Percentiles rank a stretch among this genome's conserved stretches.
These are phyloP conservation scores for Cynara cardunculus DNA, from an alignment of 129 eudicot species.

Conservation along the genomic window DNA sequence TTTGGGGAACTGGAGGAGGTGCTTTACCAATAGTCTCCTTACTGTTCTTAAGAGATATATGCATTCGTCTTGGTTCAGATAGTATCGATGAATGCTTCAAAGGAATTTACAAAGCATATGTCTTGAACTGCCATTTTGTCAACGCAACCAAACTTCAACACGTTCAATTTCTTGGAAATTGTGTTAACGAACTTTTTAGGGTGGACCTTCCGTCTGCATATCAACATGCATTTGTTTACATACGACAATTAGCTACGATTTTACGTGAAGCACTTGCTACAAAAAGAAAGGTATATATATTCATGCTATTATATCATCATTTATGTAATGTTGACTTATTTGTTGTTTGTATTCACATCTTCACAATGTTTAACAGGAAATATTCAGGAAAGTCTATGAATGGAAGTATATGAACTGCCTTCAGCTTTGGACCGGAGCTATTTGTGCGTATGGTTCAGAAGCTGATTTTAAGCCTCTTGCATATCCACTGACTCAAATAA, in stretches of 20 bases:
- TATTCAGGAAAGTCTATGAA: conserved; percentile 76
- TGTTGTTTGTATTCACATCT: neutral
- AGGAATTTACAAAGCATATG: conserved; percentile 92
- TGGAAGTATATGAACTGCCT: conserved; percentile 95
- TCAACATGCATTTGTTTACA: conserved; percentile 84
- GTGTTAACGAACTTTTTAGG: conserved; percentile 70
- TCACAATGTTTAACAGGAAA: conserved; percentile 6
- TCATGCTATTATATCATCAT: neutral
- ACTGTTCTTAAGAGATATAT: conserved; percentile 75
- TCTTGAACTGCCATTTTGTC: conserved; percentile 72
- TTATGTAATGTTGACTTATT: neutral
- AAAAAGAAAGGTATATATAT: conserved; percentile 45
- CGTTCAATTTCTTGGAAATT: conserved; percentile 77
- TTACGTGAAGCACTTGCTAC: conserved; percentile 62
- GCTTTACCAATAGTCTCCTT: conserved; percentile 79
- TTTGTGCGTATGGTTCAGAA: conserved; percentile 79
- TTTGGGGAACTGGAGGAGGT: conserved; percentile 98
- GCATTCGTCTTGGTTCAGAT: conserved; percentile 84
- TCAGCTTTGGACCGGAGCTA: conserved; percentile 95
- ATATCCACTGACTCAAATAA: conserved; percentile 89
- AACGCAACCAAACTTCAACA: conserved; percentile 83
- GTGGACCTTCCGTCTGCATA: conserved; percentile 89
- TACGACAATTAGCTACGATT: conserved; percentile 84
- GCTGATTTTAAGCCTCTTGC: conserved; percentile 80
- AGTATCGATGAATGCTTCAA: conserved; percentile 83